Conservation (phyloP, 177 flowering plant genomes). For the Tripterygium wilfordii region DNA sequence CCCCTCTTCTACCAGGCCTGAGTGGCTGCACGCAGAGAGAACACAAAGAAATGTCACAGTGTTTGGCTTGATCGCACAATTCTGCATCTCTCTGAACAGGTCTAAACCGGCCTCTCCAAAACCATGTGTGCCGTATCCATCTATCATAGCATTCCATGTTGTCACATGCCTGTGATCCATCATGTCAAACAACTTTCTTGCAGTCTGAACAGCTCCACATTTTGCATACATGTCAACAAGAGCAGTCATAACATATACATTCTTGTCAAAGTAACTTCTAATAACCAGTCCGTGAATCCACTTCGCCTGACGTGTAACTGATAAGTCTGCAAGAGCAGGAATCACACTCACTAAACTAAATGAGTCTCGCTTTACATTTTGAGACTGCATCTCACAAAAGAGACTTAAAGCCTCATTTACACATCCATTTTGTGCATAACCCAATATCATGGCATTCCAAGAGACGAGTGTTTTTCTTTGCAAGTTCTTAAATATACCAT, state of each 20-base stretch:
- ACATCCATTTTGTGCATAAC: constrained; percentile 67
- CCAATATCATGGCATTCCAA: constrained; percentile 86
- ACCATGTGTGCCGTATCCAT: constrained; percentile 89
- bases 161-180: constrained; percentile 66
- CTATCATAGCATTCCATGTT: constrained; percentile 94
- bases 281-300: constrained; percentile 76
- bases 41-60: constrained; percentile 68
- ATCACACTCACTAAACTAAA: constrained; percentile 74
- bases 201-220: constrained; percentile 64
- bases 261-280: constrained; percentile 44
- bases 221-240: constrained; percentile 75
- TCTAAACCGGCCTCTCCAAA: constrained; percentile 52
- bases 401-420: constrained; percentile 48
- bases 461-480: constrained; percentile 53
- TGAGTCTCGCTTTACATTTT: constrained; percentile 47
- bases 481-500: constrained; percentile 40
- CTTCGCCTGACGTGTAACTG: constrained; percentile 60
- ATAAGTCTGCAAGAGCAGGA: constrained; percentile 68
- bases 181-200: constrained; percentile 66
- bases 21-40: constrained; percentile 86
- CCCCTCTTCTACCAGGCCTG: constrained; percentile 78
- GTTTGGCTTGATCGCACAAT: constrained; percentile 45
- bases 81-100: constrained; percentile 56
- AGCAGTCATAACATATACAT: constrained; percentile 65
- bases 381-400: constrained; percentile 48